Percentiles rank a stretch among this genome's conserved stretches.
Conservation (phyloP, 208 protist genomes). For the Acanthamoeba healyi region DNA sequence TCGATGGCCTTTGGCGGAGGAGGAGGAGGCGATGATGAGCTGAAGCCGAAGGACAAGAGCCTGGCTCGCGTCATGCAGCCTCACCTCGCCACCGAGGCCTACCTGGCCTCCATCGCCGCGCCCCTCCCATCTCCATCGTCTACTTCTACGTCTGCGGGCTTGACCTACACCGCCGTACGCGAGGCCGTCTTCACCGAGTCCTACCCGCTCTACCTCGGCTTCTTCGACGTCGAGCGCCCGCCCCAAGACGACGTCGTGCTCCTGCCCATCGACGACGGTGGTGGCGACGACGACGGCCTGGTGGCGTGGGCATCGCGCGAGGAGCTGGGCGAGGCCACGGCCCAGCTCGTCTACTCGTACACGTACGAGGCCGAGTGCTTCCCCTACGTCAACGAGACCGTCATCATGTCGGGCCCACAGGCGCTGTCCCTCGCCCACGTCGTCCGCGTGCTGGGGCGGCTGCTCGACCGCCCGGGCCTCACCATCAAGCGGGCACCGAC, state of each 20-base stretch:
- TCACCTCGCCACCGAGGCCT: too few relatives aligned
- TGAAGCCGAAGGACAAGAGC: too few relatives aligned
- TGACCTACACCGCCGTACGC: not conserved
- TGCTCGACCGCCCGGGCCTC: not conserved
- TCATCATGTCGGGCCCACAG: not conserved
- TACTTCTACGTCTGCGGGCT: too few relatives aligned
- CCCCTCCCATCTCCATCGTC: too few relatives aligned
- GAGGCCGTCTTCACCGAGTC: constrained; percentile 6
- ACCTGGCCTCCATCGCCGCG: too few relatives aligned
- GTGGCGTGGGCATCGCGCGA: not conserved
- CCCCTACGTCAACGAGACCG: constrained; percentile 1
- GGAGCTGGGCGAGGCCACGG: constrained; percentile 20
- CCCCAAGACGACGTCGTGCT: not conserved
- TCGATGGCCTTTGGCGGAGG: too few relatives aligned
- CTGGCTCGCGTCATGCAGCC: too few relatives aligned
- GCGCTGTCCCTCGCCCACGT: not conserved
- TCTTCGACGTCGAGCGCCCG: not conserved
- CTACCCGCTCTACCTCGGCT: constrained; percentile 29
- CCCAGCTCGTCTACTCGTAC: not conserved
- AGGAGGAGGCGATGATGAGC: too few relatives aligned
- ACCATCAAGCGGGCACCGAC: not conserved
- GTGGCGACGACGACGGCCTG: too few relatives aligned
- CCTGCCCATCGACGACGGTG: constrained; percentile 11
- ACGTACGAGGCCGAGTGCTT: not conserved
- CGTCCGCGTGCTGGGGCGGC: not conserved